A percentile compares a stretch with the other conserved stretches of the same genome.
These are phyloP conservation scores for Candolleomyces eurysporus DNA, from an alignment of 768 basidiomycete species.

Conservation along the genomic window DNA sequence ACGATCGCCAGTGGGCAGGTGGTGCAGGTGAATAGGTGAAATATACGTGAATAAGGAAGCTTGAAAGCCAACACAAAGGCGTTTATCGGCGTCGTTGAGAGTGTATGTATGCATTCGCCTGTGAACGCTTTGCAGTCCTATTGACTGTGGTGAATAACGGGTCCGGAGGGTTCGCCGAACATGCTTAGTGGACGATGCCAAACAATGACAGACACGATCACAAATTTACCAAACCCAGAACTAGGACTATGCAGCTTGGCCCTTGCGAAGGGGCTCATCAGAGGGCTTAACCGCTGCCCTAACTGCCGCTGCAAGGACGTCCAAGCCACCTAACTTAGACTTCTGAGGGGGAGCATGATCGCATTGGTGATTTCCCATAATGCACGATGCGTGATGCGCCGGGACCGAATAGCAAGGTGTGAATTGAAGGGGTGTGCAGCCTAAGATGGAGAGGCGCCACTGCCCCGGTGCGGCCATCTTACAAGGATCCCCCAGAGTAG, in stretches of 20 bases:
- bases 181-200: too few relatives aligned
- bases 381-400: not conserved
- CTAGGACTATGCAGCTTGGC: not conserved
- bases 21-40: too few relatives aligned
- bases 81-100: too few relatives aligned
- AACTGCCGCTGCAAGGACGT: not conserved
- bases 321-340: not conserved
- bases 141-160: too few relatives aligned
- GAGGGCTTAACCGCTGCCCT: conserved; percentile 3
- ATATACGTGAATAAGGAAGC: too few relatives aligned
- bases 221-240: too few relatives aligned
- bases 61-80: too few relatives aligned
- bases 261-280: conserved; percentile 4
- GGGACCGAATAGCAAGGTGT: not conserved
- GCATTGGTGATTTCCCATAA: not conserved
- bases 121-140: too few relatives aligned
- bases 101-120: too few relatives aligned
- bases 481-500: not conserved
- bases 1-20: too few relatives aligned
- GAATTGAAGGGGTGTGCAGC: not conserved
- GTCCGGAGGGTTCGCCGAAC: too few relatives aligned
- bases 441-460: not conserved
- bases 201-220: too few relatives aligned
- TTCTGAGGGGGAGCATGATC: not conserved
- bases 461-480: not conserved